Evolutionary conservation across 352 stramenopile species (phyloP).

Genomic region (Pythium aquatile): DNA sequence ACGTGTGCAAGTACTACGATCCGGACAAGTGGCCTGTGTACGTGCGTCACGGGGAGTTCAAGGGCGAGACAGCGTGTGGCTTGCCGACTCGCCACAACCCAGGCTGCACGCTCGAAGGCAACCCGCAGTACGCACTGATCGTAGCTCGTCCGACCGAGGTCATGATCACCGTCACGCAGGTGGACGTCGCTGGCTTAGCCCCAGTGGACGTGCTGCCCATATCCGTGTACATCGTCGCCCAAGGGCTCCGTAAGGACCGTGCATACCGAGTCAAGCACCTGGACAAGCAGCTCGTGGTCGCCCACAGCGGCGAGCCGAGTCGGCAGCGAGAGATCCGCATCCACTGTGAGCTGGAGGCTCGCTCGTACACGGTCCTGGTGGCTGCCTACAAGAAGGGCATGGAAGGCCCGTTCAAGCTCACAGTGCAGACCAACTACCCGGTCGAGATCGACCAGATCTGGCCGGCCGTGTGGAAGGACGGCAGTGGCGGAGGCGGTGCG

Average conservation of each 20-base stretch:
- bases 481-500: background rate
- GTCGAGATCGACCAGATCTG: slow-evolving; percentile 76
- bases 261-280: slow-evolving; percentile 62
- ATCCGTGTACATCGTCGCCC: slow-evolving; percentile 68
- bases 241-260: slow-evolving; percentile 47
- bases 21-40: slow-evolving; percentile 71
- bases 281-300: slow-evolving; percentile 67
- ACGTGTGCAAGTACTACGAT: slow-evolving; percentile 93
- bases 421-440: slow-evolving; percentile 85
- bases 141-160: slow-evolving; percentile 82
- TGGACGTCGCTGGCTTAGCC: slow-evolving; percentile 61
- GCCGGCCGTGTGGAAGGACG: slow-evolving; percentile 76
- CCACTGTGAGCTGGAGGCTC: slow-evolving; percentile 65
- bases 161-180: slow-evolving; percentile 83
- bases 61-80: slow-evolving; percentile 68
- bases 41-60: slow-evolving; percentile 53
- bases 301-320: slow-evolving; percentile 72
- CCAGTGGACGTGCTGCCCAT: slow-evolving; percentile 65
- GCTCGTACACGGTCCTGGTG: slow-evolving; percentile 88
- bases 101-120: slow-evolving; percentile 76
- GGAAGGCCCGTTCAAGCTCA: slow-evolving; percentile 88
- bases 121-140: slow-evolving; percentile 85
- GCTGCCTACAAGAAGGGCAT: slow-evolving; percentile 87
- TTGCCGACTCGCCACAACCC: slow-evolving; percentile 86
- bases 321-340: slow-evolving; percentile 76